Conservation (phyloP, 1,139 yeast species). For the Candida sanyaensis region DNA sequence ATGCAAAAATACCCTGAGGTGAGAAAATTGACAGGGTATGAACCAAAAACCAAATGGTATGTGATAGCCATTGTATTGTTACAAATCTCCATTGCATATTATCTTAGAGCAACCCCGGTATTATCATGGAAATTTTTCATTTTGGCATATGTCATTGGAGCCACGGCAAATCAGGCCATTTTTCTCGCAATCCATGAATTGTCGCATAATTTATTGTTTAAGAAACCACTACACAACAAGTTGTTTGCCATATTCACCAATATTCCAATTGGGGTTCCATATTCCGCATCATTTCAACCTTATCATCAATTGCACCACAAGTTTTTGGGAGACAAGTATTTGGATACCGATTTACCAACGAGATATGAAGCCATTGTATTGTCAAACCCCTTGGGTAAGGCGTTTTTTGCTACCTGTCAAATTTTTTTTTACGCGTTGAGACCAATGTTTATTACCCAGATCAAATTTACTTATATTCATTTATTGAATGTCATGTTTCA, state of each 20-base stretch:
- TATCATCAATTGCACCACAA: constrained; percentile 92
- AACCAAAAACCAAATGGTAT: constrained; percentile 81
- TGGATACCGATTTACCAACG: constrained; percentile 90
- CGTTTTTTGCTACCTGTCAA: constrained; percentile 89
- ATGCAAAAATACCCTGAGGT: constrained; percentile 78
- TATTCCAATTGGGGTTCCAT: constrained; percentile 87
- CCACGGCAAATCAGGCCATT: constrained; percentile 80
- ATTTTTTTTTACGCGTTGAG: constrained; percentile 85
- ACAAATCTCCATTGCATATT: constrained; percentile 65
- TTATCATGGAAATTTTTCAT: constrained; percentile 57
- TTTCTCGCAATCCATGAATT: constrained; percentile 89
- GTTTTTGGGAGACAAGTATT: constrained; percentile 80
- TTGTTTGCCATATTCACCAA: constrained; percentile 77
- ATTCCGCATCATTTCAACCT: constrained; percentile 88
- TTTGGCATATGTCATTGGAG: constrained; percentile 78
- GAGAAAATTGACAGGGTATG: constrained; percentile 79
- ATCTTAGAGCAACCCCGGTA: constrained; percentile 57
- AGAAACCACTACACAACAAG: constrained; percentile 73
- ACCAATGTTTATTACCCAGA: constrained; percentile 81
- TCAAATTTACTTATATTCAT: constrained; percentile 76
- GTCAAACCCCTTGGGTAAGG: constrained; percentile 80
- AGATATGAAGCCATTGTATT: constrained; percentile 69
- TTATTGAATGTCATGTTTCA: constrained; percentile 67
- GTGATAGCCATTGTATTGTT: constrained; percentile 61
- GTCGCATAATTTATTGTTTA: constrained; percentile 84